phyloP scores from a whole-genome alignment of 106 monocot genomes.

The Acorus calamus region DNA sequence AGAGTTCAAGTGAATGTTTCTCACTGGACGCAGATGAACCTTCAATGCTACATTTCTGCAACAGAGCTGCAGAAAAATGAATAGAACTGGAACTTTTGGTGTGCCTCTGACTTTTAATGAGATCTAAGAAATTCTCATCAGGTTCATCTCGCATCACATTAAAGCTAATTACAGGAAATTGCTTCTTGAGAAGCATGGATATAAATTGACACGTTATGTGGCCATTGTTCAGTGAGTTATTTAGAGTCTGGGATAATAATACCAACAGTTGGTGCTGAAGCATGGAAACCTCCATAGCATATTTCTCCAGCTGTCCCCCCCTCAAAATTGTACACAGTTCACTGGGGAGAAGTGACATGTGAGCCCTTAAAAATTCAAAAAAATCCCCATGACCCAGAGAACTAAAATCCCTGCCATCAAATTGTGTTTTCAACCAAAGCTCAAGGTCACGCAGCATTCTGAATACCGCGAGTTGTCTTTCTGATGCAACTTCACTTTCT shows the following conservation, averaged over 20 bases:
- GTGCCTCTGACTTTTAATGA: conserved; percentile 22
- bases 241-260: conserved; percentile 53
- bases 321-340: conserved; percentile 23
- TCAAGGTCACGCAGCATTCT: conserved; percentile 53
- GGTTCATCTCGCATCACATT: conserved; percentile 28
- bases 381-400: conserved; percentile 78
- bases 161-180: conserved; percentile 73
- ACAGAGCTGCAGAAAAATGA: conserved; percentile 49
- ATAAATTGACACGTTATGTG: conserved; percentile 20
- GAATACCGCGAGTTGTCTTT: conserved; percentile 5
- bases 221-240: conserved; percentile 20
- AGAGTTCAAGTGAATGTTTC: conserved; percentile 1
- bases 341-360: conserved; percentile 36
- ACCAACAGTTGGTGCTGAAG: conserved; percentile 41
- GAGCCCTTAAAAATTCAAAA: conserved; percentile 50
- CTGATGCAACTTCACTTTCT: conserved; percentile 6
- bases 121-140: conserved; percentile 16
- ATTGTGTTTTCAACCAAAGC: conserved; percentile 52
- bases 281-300: conserved; percentile 28
- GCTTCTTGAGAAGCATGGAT: conserved; percentile 50
- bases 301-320: conserved; percentile 10
- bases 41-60: conserved; percentile 28
- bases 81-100: conserved; percentile 25
- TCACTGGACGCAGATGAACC: conserved; percentile 6
- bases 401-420: conserved; percentile 52